These are phyloP conservation scores for Candida boidinii DNA, from an alignment of 805 yeast species.

Conservation along the genomic window DNA sequence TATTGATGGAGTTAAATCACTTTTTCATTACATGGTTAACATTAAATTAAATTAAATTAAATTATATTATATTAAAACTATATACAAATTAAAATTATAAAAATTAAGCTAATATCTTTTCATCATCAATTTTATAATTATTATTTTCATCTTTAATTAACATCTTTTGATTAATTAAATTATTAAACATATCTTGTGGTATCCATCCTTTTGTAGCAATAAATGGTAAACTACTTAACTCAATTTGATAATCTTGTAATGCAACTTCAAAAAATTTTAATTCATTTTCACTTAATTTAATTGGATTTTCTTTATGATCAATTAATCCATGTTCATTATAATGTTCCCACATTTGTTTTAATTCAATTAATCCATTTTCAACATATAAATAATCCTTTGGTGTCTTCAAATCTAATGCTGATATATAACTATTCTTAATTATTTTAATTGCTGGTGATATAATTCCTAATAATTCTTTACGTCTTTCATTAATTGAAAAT, in stretches of 20 bases:
- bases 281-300: constrained; percentile 49
- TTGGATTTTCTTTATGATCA: constrained; percentile 45
- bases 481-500: constrained; percentile 53
- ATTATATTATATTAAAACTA: neutral
- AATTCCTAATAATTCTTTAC: constrained; percentile 64
- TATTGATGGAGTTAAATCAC: too few relatives aligned
- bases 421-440: constrained; percentile 54
- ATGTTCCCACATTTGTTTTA: constrained; percentile 62
- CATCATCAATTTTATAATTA: constrained; percentile 31
- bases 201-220: constrained; percentile 93
- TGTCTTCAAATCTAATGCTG: constrained; percentile 49
- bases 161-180: constrained; percentile 58
- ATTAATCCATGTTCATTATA: constrained; percentile 52
- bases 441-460: constrained; percentile 77
- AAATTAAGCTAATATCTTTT: constrained; percentile 13
- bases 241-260: constrained; percentile 60
- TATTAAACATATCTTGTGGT: constrained; percentile 86
- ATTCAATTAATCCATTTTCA: constrained; percentile 58
- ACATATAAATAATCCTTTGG: constrained; percentile 55
- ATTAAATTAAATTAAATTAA: too few relatives aligned
- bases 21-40: too few relatives aligned
- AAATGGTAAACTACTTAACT: constrained; percentile 66
- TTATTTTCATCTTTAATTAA: constrained; percentile 55
- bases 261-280: constrained; percentile 48
- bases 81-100: neutral